phyloP scores from a whole-genome alignment of 495 filamentous ascomycete species.

The Podospora pseudocomata region DNA sequence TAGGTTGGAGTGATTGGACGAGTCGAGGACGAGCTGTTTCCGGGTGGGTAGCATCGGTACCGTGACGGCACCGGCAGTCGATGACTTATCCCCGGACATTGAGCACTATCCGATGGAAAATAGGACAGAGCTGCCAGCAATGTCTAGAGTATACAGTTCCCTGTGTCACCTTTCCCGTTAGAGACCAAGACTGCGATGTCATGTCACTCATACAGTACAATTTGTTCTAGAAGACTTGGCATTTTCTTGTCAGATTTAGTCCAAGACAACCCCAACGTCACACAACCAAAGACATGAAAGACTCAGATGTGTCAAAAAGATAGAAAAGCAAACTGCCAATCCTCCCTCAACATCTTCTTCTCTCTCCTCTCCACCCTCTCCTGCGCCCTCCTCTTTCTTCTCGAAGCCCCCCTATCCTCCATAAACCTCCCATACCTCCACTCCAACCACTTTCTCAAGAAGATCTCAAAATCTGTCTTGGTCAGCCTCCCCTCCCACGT shows the following conservation, averaged over 20 bases:
- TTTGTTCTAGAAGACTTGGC: background rate
- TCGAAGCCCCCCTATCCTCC: background rate
- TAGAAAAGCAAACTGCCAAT: too few relatives aligned
- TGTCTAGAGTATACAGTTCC: too few relatives aligned
- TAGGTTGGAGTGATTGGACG: background rate
- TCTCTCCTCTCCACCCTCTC: background rate
- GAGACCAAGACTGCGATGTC: background rate
- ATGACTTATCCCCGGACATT: background rate
- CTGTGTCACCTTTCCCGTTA: background rate
- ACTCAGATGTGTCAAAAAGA: too few relatives aligned
- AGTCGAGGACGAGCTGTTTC: background rate
- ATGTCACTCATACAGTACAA: background rate
- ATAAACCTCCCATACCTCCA: background rate
- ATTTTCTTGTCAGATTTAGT: background rate
- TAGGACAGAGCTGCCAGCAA: too few relatives aligned
- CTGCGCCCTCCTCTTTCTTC: background rate
- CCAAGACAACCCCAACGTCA: background rate
- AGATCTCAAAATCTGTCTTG: background rate
- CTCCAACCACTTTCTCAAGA: constrained; percentile 3
- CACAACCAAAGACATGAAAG: background rate
- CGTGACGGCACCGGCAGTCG: background rate
- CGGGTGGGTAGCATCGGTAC: background rate
- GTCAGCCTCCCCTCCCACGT: constrained; percentile 1
- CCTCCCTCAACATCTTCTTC: background rate
- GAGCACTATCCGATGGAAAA: background rate